phyloP scores from a whole-genome alignment of 2,329 filamentous ascomycete genomes.

The Cladophialophora immunda region DNA sequence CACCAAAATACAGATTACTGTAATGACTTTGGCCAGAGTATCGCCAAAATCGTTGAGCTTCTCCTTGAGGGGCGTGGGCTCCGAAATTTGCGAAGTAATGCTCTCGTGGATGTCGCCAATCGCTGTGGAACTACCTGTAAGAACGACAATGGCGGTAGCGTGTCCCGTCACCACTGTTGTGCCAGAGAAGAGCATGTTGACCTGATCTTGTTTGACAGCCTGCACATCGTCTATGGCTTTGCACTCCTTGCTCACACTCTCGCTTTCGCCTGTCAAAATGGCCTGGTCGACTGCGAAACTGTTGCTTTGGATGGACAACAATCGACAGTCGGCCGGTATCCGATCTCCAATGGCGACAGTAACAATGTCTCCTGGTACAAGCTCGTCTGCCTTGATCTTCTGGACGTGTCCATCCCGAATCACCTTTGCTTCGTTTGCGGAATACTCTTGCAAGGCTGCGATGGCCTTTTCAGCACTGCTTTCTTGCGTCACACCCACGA shows the following conservation, averaged over 20 bases:
- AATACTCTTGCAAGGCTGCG: constrained; percentile 97
- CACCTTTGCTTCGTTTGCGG: constrained; percentile 95
- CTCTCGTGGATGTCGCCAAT: constrained; percentile 99
- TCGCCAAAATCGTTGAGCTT: constrained; percentile 99
- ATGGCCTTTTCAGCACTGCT: constrained; percentile 99
- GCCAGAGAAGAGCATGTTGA: constrained; percentile 98
- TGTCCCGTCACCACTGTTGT: constrained; percentile 96
- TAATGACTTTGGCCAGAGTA: constrained; percentile 95
- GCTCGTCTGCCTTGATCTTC: constrained; percentile 91
- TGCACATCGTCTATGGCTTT: constrained; percentile 74
- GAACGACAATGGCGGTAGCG: constrained; percentile 86
- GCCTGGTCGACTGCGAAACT: constrained; percentile 97
- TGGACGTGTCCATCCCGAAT: constrained; percentile 82
- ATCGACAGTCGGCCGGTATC: constrained; percentile 91
- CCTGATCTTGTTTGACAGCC: constrained; percentile 95
- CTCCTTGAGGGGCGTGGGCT: constrained; percentile 96
- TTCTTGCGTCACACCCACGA: constrained; percentile 98
- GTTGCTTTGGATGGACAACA: constrained; percentile 93
- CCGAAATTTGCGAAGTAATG: constrained; percentile 96
- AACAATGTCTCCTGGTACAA: constrained; percentile 93
- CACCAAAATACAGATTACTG: constrained; percentile 92
- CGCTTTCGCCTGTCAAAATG: constrained; percentile 95
- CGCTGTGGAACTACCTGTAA: constrained; percentile 89
- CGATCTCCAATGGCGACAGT: constrained; percentile 89
- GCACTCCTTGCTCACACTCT: constrained; percentile 90